A percentile compares a stretch with the other conserved stretches of the same genome.
These are phyloP conservation scores for Gossypium longicalyx DNA, from an alignment of 345 rosid species.

Conservation along the genomic window DNA sequence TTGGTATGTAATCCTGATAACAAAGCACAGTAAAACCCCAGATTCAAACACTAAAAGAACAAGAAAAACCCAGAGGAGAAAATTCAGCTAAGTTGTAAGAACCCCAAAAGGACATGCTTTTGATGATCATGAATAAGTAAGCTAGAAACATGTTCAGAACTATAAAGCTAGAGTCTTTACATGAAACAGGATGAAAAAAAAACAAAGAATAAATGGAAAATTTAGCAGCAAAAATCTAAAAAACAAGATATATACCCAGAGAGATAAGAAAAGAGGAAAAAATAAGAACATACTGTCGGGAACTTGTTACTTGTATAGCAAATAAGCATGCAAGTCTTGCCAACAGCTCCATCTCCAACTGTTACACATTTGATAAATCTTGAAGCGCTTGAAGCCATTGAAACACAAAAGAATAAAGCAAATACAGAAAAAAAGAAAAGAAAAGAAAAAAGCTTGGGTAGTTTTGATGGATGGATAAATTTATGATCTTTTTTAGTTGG, in stretches of 20 bases:
- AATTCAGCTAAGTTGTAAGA: neutral
- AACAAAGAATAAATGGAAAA: constrained; percentile 20
- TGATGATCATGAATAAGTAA: neutral
- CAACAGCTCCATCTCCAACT: constrained; percentile 85
- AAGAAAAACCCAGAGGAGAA: constrained; percentile 9
- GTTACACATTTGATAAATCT: constrained; percentile 83
- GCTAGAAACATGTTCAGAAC: constrained; percentile 6
- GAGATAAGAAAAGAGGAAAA: neutral
- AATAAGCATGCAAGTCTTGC: constrained; percentile 84
- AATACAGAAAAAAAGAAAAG: constrained; percentile 1
- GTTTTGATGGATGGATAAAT: constrained; percentile 30
- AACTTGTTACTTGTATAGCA: constrained; percentile 85
- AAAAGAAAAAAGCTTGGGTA: neutral
- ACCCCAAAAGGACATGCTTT: neutral
- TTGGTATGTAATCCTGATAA: constrained; percentile 91
- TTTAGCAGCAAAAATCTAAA: constrained; percentile 35
- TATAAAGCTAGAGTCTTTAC: constrained; percentile 2
- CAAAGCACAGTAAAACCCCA: constrained; percentile 16
- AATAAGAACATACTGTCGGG: constrained; percentile 53
- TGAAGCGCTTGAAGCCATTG: constrained; percentile 68
- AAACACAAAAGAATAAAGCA: constrained; percentile 13
- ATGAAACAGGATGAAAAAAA: constrained; percentile 13
- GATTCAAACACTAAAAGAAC: neutral
- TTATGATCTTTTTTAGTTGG: constrained; percentile 17
- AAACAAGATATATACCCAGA: neutral